phyloP scores from a whole-genome alignment of 495 filamentous ascomycete genomes.

The Aspergillus leporis region DNA sequence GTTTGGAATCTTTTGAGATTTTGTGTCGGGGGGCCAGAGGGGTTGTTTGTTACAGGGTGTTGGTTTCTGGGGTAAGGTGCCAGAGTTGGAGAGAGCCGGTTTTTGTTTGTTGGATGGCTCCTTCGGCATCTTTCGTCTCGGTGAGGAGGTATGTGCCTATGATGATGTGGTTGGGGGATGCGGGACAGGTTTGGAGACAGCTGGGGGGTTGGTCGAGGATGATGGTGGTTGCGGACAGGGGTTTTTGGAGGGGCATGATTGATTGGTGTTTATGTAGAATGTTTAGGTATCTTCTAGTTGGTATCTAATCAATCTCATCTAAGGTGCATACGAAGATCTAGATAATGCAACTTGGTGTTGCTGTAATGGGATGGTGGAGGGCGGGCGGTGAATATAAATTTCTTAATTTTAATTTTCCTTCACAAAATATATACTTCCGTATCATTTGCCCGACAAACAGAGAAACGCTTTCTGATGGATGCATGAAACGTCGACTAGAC shows the following conservation, averaged over 20 bases:
- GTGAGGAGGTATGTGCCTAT: conserved; percentile 86
- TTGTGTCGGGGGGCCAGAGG: neutral
- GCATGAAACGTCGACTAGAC: no score
- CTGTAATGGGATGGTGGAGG: no score
- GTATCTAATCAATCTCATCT: no score
- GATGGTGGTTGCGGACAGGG: conserved; percentile 36
- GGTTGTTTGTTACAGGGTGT: conserved; percentile 48
- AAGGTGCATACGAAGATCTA: no score
- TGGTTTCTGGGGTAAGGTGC: conserved; percentile 43
- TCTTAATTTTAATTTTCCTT: no score
- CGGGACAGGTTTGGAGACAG: conserved; percentile 79
- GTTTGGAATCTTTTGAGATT: neutral
- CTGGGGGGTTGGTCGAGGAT: conserved; percentile 68
- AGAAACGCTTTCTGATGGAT: no score
- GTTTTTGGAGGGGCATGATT: conserved; percentile 18
- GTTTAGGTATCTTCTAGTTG: no score
- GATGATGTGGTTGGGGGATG: conserved; percentile 64
- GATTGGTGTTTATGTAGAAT: neutral
- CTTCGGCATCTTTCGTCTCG: conserved; percentile 37
- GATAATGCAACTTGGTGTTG: no score
- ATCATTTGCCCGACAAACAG: no score
- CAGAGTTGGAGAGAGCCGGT: conserved; percentile 74
- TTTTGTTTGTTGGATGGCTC: conserved; percentile 53
- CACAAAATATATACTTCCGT: no score
- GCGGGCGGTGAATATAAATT: no score